phyloP scores from a whole-genome alignment of 345 rosid genomes.

The Salix exigua region DNA sequence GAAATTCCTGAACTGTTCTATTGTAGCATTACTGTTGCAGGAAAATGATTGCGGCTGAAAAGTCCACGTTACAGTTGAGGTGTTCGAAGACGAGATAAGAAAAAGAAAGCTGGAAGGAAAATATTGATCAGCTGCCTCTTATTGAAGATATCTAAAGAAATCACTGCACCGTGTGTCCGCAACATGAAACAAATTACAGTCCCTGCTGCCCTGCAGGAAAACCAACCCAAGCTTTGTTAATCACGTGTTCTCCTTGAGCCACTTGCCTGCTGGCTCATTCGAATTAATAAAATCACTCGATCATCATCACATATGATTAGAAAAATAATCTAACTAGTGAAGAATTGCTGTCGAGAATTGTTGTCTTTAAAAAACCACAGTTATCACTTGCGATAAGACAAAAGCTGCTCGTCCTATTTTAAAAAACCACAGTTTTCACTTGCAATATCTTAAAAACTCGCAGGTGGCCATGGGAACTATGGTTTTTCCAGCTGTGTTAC shows the following conservation, averaged over 20 bases:
- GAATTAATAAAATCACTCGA: too few relatives aligned
- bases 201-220: neutral
- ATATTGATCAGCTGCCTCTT: slow-evolving; percentile 4
- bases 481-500: too few relatives aligned
- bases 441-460: too few relatives aligned
- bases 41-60: slow-evolving; percentile 1
- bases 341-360: too few relatives aligned
- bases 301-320: too few relatives aligned
- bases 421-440: too few relatives aligned
- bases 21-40: slow-evolving; percentile 8
- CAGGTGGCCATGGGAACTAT: too few relatives aligned
- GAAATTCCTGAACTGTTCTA: slow-evolving; percentile 8
- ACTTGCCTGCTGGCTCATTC: too few relatives aligned
- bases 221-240: neutral
- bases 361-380: too few relatives aligned
- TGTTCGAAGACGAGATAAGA: neutral
- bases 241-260: neutral
- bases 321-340: too few relatives aligned
- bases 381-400: too few relatives aligned
- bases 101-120: slow-evolving; percentile 5
- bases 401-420: too few relatives aligned
- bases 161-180: neutral
- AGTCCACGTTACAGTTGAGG: slow-evolving; percentile 14
- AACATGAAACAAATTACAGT: neutral
- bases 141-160: neutral